phyloP scores from a whole-genome alignment of 306 rosid genomes.

The Casuarina equisetifolia region DNA sequence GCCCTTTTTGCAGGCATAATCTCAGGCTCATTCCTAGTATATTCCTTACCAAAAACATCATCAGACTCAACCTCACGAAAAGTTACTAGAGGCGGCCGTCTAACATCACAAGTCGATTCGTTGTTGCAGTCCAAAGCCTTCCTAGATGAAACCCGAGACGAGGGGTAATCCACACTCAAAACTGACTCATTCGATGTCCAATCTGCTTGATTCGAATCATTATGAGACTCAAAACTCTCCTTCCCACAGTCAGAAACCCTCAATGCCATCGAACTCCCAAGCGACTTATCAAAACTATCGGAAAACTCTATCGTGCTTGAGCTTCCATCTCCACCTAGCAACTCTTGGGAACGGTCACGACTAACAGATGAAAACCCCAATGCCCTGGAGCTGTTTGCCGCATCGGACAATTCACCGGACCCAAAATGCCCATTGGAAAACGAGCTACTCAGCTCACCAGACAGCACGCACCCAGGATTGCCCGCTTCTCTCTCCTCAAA shows the following conservation, averaged over 20 bases:
- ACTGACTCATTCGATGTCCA: conserved; percentile 77
- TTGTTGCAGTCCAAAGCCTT: conserved; percentile 50
- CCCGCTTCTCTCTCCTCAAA: conserved; percentile 59
- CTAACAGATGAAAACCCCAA: conserved; percentile 41
- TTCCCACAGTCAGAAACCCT: conserved; percentile 49
- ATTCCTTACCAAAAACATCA: conserved; percentile 52
- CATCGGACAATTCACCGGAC: conserved; percentile 53
- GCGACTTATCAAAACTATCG: conserved; percentile 54
- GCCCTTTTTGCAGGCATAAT: conserved; percentile 45
- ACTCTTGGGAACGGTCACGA: conserved; percentile 53
- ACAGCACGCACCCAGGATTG: conserved; percentile 49
- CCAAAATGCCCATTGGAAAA: conserved; percentile 50
- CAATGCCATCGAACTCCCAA: conserved; percentile 41
- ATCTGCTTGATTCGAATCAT: conserved; percentile 61
- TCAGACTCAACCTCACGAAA: conserved; percentile 65
- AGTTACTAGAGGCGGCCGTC: conserved; percentile 53
- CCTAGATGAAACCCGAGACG: conserved; percentile 80
- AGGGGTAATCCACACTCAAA: conserved; percentile 75
- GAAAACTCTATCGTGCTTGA: conserved; percentile 58
- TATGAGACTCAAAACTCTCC: conserved; percentile 62
- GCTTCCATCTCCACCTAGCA: conserved; percentile 42
- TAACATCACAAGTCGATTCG: conserved; percentile 41
- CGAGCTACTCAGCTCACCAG: conserved; percentile 79
- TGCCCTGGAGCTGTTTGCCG: conserved; percentile 38
- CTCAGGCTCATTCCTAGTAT: conserved; percentile 46